Evolutionary conservation across 805 yeast genomes (phyloP), one percentile per base, ranked within the genome.

Genomic region (Candida patagonica): DNA sequence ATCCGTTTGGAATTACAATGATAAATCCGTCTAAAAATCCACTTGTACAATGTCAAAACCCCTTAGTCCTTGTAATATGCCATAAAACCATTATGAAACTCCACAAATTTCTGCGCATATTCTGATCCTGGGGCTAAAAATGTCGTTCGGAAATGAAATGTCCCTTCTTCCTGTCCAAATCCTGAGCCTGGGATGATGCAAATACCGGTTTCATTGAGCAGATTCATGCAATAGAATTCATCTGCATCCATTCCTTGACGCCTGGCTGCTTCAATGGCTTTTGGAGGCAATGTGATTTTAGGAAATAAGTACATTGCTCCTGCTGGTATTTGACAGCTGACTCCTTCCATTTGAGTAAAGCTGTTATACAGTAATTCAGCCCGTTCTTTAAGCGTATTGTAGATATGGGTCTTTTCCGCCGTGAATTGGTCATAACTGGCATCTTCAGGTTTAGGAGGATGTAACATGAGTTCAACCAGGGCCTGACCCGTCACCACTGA

Each of bases 281-380:
- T 71, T 13, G 73, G 71, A 12, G 84, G 78, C 42, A 92, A 65
- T 25, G 73, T 59, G 43, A 92, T 63, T 47, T 67, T 71, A 34
- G 98, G 99, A 76, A 86, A 92, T 45, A 92, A 68, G 63, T 92
- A 92, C 98, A 92, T 89, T 30, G 99, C 96, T 50, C 99, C 99
- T 66, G 81, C 76, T 32, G 99, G 97, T 48, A 74, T 74, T 62
- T 85, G 86, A 61, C 96, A 88, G 20, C 72, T 62, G 36, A 92
- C 80, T 47, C 89, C 94, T 46, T 81, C 83, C 82, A 92, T 75
- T 27, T 70, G 57, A 40, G 68, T 61, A 64, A 92, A 89, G 0
- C 95, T 83, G 13, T 72, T 61, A 55, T 75, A 81, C 37, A 92
- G 67, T 36, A 67, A 59, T 9, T 62, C 55, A 12, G 96, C 80